Conservation (phyloP, 2,329 filamentous ascomycete species). For the Septoria petroselini region DNA sequence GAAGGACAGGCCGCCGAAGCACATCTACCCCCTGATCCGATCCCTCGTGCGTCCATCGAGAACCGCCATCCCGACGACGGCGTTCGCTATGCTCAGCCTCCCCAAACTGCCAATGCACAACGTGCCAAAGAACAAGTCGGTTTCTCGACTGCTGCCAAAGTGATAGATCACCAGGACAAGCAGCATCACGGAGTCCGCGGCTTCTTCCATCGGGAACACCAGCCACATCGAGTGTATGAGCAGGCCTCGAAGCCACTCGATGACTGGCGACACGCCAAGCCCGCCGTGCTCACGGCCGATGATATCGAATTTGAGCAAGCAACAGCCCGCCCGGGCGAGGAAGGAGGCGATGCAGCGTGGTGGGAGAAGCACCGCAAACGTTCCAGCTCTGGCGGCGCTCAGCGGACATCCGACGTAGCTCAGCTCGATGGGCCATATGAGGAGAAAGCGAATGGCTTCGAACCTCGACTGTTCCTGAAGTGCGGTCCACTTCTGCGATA, state of each 20-base stretch:
- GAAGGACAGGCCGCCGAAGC: slow-evolving; percentile 36
- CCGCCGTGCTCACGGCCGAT: slow-evolving; percentile 41
- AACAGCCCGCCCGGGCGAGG: slow-evolving; percentile 8
- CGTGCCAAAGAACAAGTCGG: slow-evolving; percentile 43
- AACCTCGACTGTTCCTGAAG: slow-evolving; percentile 77
- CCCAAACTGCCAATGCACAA: slow-evolving; percentile 39
- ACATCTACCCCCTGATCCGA: slow-evolving; percentile 39
- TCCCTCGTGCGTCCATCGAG: slow-evolving; percentile 31
- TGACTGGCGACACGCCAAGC: slow-evolving; percentile 46
- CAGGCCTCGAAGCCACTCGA: slow-evolving; percentile 58
- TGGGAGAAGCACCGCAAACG: slow-evolving; percentile 59
- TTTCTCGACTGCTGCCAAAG: slow-evolving; percentile 36
- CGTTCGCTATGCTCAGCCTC: slow-evolving; percentile 37
- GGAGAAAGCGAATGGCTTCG: slow-evolving; percentile 67
- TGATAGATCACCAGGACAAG: slow-evolving; percentile 24
- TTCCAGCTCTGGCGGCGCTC: slow-evolving; percentile 32
- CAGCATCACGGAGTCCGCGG: slow-evolving; percentile 38
- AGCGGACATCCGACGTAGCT: slow-evolving; percentile 42
- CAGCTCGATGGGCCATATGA: slow-evolving; percentile 63
- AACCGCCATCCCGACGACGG: slow-evolving; percentile 20
- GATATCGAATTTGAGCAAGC: slow-evolving; percentile 44
- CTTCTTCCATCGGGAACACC: slow-evolving; percentile 44
- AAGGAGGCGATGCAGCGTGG: slow-evolving; percentile 54
- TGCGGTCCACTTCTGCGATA: slow-evolving; percentile 90
- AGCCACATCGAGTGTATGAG: slow-evolving; percentile 52